Base-by-base conservation (phyloP, 768 basidiomycete species). In the Rhodotorula taiwanensis region DNA sequence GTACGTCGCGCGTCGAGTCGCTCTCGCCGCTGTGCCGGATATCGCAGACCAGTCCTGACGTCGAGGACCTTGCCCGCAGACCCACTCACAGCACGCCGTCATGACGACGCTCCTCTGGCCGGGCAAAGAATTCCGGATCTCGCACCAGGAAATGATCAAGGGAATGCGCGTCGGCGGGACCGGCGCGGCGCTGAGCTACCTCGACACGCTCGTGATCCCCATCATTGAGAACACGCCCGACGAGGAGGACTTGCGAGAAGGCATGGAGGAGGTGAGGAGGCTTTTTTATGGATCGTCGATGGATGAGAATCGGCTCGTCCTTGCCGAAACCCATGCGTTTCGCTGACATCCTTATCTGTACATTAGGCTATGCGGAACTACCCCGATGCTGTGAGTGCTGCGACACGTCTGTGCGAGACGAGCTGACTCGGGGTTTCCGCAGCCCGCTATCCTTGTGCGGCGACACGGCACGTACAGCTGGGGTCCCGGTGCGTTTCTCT, bases 141-240 rank as follows among this genome's bases (percentile, higher is more conserved):
- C 87, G 15, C 89, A 92, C 75, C 88, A 89, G 75, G 89, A 92
- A 84, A 92, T 92, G 90, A 93, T 92, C 74, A 93, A 93, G 75
- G 90, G 89, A 28, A 82, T 93, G 48, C 81, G 88, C 15, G 73
- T 84, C 21, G 86, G 82, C 9, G 89, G 90, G 16, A 84, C 80
- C n/a, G 88, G 87, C 2, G 75, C 77, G n/a, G 81, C 88, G 0
- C 73, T 90, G 66, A 85, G 86, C 2, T 92, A 89, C 75, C 82
- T 89, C 55, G 88, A 93, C 75, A 91, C 87, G 7, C 81, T 92
- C 14, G 84, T 83, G 55, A 78, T 93, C 4, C 90, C 89, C 0
- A 91, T 93, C 72, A 93, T 92, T 63, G 86, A 89, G 70, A 93
- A 92, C 72, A 93, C 90, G 2, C 89, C 89, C 8, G 81, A 87